Evolutionary conservation across 1,284 basidiomycete species (phyloP).

Genomic region (Trametes polyzona): DNA sequence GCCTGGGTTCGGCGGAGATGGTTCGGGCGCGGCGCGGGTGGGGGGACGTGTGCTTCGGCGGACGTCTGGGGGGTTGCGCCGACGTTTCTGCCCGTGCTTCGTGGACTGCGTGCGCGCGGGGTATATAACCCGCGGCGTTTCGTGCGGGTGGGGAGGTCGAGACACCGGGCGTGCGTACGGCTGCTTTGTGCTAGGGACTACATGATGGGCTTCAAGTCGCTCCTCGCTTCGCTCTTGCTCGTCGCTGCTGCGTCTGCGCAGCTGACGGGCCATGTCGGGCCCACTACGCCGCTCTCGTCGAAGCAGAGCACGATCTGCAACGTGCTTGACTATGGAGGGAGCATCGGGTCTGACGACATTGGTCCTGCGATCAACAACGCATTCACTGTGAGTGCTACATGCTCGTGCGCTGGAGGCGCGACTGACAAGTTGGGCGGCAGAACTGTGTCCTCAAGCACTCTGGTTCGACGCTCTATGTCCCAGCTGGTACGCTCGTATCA

Average conservation of each 20-base stretch:
- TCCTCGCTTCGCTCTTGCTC: slow-evolving; percentile 18
- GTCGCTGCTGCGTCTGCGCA: slow-evolving; percentile 26
- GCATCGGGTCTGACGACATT: slow-evolving; percentile 38
- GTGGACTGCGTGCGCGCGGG: background rate
- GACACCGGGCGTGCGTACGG: no score
- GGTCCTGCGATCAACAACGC: slow-evolving; percentile 40
- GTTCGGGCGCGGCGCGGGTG: background rate
- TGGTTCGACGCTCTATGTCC: slow-evolving; percentile 37
- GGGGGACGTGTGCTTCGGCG: background rate
- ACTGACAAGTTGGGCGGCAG: background rate
- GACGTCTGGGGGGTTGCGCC: background rate
- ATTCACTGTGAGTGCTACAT: slow-evolving; percentile 27
- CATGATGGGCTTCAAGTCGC: slow-evolving; percentile 22
- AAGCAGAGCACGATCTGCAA: slow-evolving; percentile 37
- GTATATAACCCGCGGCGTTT: background rate
- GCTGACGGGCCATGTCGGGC: slow-evolving; percentile 36
- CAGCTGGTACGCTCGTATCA: slow-evolving; percentile 22
- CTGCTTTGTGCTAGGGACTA: no score
- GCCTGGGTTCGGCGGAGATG: slow-evolving; percentile 4
- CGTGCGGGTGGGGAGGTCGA: background rate
- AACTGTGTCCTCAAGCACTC: slow-evolving; percentile 36
- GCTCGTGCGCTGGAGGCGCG: no score
- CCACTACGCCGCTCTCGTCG: slow-evolving; percentile 31
- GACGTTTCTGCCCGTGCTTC: background rate
- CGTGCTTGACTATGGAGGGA: slow-evolving; percentile 38